Base-by-base conservation (phyloP, 805 yeast genomes). In the Candida xiaguanensis region DNA sequence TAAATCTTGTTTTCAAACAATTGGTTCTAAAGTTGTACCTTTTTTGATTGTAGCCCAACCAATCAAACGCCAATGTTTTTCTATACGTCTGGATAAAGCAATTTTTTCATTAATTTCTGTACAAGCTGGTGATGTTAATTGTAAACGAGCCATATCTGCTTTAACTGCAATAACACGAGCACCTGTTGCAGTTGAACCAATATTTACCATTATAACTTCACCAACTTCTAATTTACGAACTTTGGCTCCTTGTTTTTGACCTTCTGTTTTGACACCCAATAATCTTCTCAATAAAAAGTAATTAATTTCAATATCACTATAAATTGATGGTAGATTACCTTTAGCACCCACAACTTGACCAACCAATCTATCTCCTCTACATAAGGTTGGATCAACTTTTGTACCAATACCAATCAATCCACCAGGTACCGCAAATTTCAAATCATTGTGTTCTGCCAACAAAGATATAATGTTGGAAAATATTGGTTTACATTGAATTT, bases 341-440 rank as follows among this genome's bases (percentile, higher is more conserved):
- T 83, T 90, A 45, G 97, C 90, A 60, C 99, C 99, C 45, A 95
- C 95, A 46, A 93, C 99, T 72, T 93, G 99, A 55, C 99, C 99
- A 41, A 95, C 97, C 57, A 93, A 77, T 73, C 99, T 87, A 72
- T 93, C 99, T 45, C 98, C 99, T 74, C 99, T 86, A 76, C 99
- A 93, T 57, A 93, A 73, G 2, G 99, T 93, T 42, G 99, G 99
- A 68, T 93, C 99, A 51, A 93, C 95, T 69, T 87, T 88, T 37
- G 99, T 93, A 72, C 99, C 99, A 42, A 93, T 97, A 80, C 99
- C 99, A 56, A 93, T 95, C 62, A 93, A 78, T 48, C 99, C 99
- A 82, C 99, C 99, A 34, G 99, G 99, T 56, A 93, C 99, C 43
- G 99, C 99, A 58, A 91, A 93, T 65, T 93, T 93, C 67, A 93